Percentiles rank a stretch among this genome's conserved stretches.
Evolutionary conservation across 2,329 filamentous ascomycete species (phyloP).

Genomic region (Coniochaeta ligniaria): DNA sequence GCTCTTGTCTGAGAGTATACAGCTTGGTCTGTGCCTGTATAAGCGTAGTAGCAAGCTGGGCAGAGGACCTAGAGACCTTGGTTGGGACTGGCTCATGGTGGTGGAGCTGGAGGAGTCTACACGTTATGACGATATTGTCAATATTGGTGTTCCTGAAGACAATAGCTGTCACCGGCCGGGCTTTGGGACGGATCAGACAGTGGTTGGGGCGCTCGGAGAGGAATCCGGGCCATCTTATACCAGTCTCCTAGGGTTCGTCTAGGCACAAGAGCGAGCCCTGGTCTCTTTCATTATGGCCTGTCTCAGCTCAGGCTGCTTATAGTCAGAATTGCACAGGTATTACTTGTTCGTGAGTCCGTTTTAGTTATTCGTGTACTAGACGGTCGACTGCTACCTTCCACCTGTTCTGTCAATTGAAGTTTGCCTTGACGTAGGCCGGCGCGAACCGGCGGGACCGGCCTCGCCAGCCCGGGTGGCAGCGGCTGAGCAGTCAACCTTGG

Average conservation of each 20-base stretch:
- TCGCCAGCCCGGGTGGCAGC: background rate
- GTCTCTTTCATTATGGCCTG: background rate
- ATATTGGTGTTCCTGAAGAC: background rate
- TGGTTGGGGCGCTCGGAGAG: background rate
- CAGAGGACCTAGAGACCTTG: background rate
- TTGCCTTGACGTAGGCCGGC: background rate
- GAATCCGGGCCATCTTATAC: background rate
- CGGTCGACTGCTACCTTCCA: too few relatives aligned
- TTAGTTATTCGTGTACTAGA: too few relatives aligned
- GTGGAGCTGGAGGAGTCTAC: background rate
- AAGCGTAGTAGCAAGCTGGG: background rate
- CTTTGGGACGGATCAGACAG: background rate
- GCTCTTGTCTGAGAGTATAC: background rate
- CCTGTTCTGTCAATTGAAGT: too few relatives aligned
- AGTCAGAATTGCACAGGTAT: too few relatives aligned
- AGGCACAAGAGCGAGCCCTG: background rate
- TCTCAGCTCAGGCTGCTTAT: too few relatives aligned
- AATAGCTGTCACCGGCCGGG: background rate
- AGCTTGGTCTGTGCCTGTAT: background rate
- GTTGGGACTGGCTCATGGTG: background rate
- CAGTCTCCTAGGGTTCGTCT: background rate
- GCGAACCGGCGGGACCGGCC: background rate
- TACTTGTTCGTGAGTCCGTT: too few relatives aligned
- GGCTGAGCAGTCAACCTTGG: background rate
- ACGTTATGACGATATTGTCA: background rate